Evolutionary conservation across 192 early-diverging fungal species (phyloP), one percentile per base, ranked within the genome.

Genomic region (Linnemannia elongata): DNA sequence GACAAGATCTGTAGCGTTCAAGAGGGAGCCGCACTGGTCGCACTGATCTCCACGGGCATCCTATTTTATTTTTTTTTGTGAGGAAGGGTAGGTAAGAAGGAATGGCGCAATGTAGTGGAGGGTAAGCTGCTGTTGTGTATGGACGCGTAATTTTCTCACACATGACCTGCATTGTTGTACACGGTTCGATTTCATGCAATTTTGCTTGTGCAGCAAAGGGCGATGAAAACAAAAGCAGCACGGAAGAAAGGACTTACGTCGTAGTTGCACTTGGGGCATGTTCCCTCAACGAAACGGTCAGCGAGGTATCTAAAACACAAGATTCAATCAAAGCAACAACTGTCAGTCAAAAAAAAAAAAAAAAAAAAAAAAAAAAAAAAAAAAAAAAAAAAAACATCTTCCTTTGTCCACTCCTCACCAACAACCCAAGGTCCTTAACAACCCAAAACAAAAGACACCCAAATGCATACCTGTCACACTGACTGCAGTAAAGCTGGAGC

Each of bases 1-100:
- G 82, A 98, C 89, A 27, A 99, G 93, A 20, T 99, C 99, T 36
- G 91, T 94, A 35, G 99, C 97, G 75, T 99, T 96, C 77, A 99
- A 88, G 35, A 99, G 90, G 69, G 93, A 92, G 44, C 97, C 97
- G 88, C 98, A 99, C 71, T 91, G 90, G 93, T 99, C 99, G 91
- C 99, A 99, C 90, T 99, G 99, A 89, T 99, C 99, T 76, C 99
- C 99, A 76, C 98, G 95, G 66, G 98, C 99, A 88, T 98, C 97
- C 90, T 94, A 72, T 79, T 35, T 27, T 94, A 72, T 79, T 35
- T 27, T 3, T 66, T 71, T 27, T 55, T 41, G 9, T 27, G 54
- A 18, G 1, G n/a, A 39, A 41, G 38, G 39, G 38, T 39, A 3
- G 38, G 38, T 20, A 71, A 55, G 27, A 44, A n/a, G 4, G 30